Base-by-base conservation (phyloP, 2,329 filamentous ascomycete genomes). In the Aspergillus fijiensis region DNA sequence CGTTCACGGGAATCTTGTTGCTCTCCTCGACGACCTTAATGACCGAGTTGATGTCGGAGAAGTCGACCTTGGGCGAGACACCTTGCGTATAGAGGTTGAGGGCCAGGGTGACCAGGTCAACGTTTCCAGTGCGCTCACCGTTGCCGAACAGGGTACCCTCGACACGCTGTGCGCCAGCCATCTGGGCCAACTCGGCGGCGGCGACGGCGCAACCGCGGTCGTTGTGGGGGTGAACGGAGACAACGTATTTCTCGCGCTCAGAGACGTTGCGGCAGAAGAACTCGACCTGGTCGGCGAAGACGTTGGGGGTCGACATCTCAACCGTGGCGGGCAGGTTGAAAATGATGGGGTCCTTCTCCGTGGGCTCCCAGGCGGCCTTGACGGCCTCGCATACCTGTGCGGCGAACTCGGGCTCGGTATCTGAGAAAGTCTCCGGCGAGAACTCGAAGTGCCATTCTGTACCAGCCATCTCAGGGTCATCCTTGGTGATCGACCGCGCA, bases 251-350 rank as follows among this genome's bases (percentile, higher is more conserved):
- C 70, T 96, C 89, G 55, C 93, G 84, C 76, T 96, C 90, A 0
- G 84, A 84, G 72, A 98, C 92, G 74, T 94, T 84, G 55, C 83
- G 86, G 81, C 92, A 96, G 78, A 99, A 99, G 79, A 91, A 96
- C 76, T 99, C 95, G 63, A 99, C 91, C 79, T 96, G 90, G 73
- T 99, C 95, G 53, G 95, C 95, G 74, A 95, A 99, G 51, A 97
- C 85, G 74, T 99, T 99, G 35, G 93, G 93, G 0, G 95, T 97
- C 0, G 91, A 80, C 87, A 97, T 88, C 79, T 99, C 95, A 39
- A 98, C 94, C 0, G 95, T 99, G 1, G 95, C 94, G 0, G 95
- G 94, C 55, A 99, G 84, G 80, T 98, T 98, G 84, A 99, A 95
- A 74, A 99, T 96, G 76, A 99, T 91, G 51, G 89, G 91, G 68